These are phyloP conservation scores for Pisolithus marmoratus DNA, from an alignment of 768 basidiomycete species.

Conservation along the genomic window DNA sequence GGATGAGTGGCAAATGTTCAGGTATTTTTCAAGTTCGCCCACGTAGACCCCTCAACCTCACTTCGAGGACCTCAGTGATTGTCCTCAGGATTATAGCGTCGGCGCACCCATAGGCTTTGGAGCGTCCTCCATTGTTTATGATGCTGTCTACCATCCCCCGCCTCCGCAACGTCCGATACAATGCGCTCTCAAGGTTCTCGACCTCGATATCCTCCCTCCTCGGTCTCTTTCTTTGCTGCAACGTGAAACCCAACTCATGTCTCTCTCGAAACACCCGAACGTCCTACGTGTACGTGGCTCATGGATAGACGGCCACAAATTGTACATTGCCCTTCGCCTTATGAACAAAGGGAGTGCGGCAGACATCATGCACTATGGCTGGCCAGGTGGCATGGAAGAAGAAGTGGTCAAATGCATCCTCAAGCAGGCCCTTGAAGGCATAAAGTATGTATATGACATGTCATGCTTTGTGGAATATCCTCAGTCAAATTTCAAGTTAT, in stretches of 20 bases:
- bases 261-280: slow-evolving; percentile 88
- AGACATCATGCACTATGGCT: slow-evolving; percentile 79
- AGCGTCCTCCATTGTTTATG: slow-evolving; percentile 86
- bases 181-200: slow-evolving; percentile 85
- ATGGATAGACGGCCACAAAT: slow-evolving; percentile 80
- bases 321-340: slow-evolving; percentile 81
- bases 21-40: slow-evolving; percentile 34
- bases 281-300: slow-evolving; percentile 87
- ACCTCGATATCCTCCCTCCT: slow-evolving; percentile 73
- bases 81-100: slow-evolving; percentile 64
- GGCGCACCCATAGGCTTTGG: slow-evolving; percentile 84
- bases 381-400: slow-evolving; percentile 88
- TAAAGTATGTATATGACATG: slow-evolving; percentile 54
- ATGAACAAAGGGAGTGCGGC: slow-evolving; percentile 87
- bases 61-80: slow-evolving; percentile 42
- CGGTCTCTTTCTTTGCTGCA: slow-evolving; percentile 67
- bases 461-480: not conserved
- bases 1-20: slow-evolving; percentile 80
- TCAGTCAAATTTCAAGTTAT: slow-evolving; percentile 42
- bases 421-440: slow-evolving; percentile 81
- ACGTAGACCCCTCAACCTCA: not conserved
- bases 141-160: slow-evolving; percentile 57
- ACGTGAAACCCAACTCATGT: slow-evolving; percentile 89
- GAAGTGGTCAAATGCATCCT: slow-evolving; percentile 82
- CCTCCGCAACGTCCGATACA: slow-evolving; percentile 38